Conservation (phyloP, 768 basidiomycete genomes). For the Cubamyces sp. region DNA sequence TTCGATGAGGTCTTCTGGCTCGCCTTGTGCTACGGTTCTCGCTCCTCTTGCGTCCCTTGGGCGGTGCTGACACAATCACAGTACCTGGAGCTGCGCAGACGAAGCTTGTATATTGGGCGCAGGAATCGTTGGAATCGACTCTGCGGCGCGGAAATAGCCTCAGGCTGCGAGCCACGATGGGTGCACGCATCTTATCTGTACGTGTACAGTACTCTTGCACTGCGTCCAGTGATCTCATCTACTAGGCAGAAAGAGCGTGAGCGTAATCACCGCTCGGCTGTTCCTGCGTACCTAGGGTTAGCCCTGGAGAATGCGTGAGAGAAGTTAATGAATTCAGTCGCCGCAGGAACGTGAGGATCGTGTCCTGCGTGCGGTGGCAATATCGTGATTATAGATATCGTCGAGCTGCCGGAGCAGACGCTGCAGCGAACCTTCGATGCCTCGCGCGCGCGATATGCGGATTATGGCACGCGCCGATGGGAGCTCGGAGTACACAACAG, state of each 20-base stretch:
- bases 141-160: not conserved
- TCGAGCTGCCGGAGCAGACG: not conserved
- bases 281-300: constrained; percentile 11
- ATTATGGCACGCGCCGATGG: constrained; percentile 21
- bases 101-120: no score
- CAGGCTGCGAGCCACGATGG: not conserved
- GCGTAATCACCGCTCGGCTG: not conserved
- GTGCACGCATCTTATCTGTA: constrained; percentile 1
- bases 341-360: constrained; percentile 4
- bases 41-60: not conserved
- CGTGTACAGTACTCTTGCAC: not conserved
- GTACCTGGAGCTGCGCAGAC: no score
- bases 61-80: not conserved
- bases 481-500: constrained; percentile 10
- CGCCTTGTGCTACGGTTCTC: not conserved
- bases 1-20: constrained; percentile 8
- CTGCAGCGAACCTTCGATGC: constrained; percentile 2
- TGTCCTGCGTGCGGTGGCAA: not conserved
- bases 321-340: constrained; percentile 4
- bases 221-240: not conserved
- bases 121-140: not conserved
- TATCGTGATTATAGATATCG: not conserved
- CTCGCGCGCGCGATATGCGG: constrained; percentile 12
- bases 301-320: not conserved
- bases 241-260: not conserved